Evolutionary conservation across 1,284 basidiomycete genomes (phyloP).

Genomic region (Moesziomyces sp.): DNA sequence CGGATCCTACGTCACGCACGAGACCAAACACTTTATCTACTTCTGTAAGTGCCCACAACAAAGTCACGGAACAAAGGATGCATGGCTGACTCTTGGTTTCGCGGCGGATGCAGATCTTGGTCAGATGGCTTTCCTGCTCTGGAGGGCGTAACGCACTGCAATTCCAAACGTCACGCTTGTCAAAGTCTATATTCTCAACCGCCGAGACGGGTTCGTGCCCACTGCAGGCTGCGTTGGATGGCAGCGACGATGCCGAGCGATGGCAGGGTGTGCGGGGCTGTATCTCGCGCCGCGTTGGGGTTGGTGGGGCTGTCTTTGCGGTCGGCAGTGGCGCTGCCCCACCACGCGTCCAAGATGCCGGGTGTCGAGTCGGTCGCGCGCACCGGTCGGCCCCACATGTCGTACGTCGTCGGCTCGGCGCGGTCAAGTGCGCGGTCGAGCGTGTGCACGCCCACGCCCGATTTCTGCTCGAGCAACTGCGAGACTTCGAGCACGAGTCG

Average conservation of each 20-base stretch:
- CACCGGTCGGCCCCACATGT: conserved; percentile 41
- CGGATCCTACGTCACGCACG: conserved; percentile 93
- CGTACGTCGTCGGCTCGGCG: conserved; percentile 14
- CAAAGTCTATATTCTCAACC: neutral
- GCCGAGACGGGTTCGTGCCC: conserved; percentile 33
- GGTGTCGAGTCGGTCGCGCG: neutral
- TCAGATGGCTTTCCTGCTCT: conserved; percentile 65
- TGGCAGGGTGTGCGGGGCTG: conserved; percentile 1
- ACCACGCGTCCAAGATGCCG: conserved; percentile 22
- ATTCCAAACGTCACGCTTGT: neutral
- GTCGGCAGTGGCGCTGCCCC: conserved; percentile 3
- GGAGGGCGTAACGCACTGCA: conserved; percentile 55
- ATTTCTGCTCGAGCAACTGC: conserved; percentile 2
- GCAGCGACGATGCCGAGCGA: conserved; percentile 20
- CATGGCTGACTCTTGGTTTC: too few species aligned
- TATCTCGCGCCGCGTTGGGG: too few species aligned
- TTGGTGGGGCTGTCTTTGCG: too few species aligned
- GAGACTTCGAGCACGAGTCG: conserved; percentile 15
- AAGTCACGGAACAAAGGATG: too few species aligned
- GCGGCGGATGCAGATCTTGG: too few species aligned
- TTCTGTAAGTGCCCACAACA: too few species aligned
- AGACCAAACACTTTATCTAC: conserved; percentile 67
- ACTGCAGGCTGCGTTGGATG: conserved; percentile 36
- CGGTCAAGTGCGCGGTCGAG: conserved; percentile 4
- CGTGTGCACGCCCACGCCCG: neutral